Evolutionary conservation across 208 protist species (phyloP).

Genomic region (Crithidia acanthocephali): DNA sequence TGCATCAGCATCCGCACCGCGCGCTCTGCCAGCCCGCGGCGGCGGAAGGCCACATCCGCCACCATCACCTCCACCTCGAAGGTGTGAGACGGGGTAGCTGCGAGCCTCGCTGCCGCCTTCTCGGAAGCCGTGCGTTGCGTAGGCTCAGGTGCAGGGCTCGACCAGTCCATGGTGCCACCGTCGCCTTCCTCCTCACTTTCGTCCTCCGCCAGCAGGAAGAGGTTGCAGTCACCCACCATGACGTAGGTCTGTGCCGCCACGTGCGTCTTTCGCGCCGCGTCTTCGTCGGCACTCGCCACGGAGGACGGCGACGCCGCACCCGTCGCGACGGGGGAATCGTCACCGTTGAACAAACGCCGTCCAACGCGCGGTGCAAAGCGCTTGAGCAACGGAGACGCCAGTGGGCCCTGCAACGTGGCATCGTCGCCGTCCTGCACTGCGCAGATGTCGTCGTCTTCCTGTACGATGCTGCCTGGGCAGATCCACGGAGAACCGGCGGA

Average conservation of each 20-base stretch:
- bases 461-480: constrained; percentile 29
- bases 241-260: constrained; percentile 26
- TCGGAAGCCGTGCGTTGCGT: not conserved
- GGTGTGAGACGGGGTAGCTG: constrained; percentile 21
- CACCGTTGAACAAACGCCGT: constrained; percentile 6
- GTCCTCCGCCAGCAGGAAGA: constrained; percentile 66
- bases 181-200: constrained; percentile 33
- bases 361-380: constrained; percentile 14
- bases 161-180: constrained; percentile 7
- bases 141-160: not conserved
- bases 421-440: not conserved
- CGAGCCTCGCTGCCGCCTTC: no score
- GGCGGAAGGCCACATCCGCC: constrained; percentile 65
- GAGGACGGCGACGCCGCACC: not conserved
- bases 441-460: constrained; percentile 1
- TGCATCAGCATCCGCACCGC: constrained; percentile 87
- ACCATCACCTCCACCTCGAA: constrained; percentile 95
- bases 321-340: not conserved
- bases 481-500: not conserved
- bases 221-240: constrained; percentile 93
- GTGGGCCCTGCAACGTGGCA: not conserved
- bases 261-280: not conserved
- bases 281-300: not conserved
- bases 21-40: constrained; percentile 71
- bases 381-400: constrained; percentile 17